Conservation (phyloP, 805 yeast genomes). For the Saturnispora besseyi region DNA sequence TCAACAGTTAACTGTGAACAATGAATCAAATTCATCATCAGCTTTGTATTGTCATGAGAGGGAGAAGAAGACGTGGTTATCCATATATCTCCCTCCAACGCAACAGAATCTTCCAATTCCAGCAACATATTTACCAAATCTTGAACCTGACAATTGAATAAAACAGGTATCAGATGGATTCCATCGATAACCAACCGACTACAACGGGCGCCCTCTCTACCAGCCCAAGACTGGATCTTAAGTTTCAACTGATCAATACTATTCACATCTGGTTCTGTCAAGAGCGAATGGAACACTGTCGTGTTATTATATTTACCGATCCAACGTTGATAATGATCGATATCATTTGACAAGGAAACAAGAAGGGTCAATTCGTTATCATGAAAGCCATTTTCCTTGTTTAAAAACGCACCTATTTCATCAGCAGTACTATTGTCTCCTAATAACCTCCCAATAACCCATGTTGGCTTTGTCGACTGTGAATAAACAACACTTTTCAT, state of each 20-base stretch:
- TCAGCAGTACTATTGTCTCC: not conserved
- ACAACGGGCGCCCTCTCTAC: not conserved
- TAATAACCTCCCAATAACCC: constrained; percentile 33
- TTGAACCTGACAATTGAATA: not conserved
- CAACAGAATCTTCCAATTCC: not conserved
- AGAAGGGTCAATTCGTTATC: not conserved
- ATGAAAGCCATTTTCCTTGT: not conserved
- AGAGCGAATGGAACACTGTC: not conserved
- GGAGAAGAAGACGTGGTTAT: not conserved
- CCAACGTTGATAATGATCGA: not conserved
- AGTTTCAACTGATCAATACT: not conserved
- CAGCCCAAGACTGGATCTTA: not conserved
- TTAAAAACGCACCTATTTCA: not conserved
- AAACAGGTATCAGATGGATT: not conserved
- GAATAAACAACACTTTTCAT: constrained; percentile 19
- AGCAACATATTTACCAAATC: not conserved
- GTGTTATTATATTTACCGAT: not conserved
- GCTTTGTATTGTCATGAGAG: not conserved
- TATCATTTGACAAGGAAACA: not conserved
- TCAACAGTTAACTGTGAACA: not conserved
- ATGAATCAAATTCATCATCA: not conserved
- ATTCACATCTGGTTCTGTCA: not conserved
- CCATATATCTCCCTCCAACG: not conserved
- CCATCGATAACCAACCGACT: not conserved
- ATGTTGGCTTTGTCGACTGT: constrained; percentile 51